These are phyloP conservation scores for Ceratocystis ficicola DNA, from an alignment of 2,329 filamentous ascomycete species.

Conservation along the genomic window DNA sequence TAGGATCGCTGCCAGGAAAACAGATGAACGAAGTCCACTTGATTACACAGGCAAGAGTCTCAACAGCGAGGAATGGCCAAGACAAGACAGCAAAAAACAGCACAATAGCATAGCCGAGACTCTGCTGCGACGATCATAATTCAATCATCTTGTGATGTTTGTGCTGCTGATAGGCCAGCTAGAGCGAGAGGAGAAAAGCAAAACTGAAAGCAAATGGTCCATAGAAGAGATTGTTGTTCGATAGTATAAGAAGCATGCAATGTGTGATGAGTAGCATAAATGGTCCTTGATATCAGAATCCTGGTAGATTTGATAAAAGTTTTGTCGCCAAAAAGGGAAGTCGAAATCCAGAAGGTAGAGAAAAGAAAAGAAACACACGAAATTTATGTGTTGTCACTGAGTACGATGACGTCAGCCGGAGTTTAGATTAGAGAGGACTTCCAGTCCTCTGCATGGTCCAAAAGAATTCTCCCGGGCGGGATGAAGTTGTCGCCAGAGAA, in stretches of 20 bases:
- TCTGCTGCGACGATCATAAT: conserved; percentile 6
- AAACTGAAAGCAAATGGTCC: conserved; percentile 17
- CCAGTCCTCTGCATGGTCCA: conserved; percentile 8
- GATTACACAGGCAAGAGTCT: not conserved
- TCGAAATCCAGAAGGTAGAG: conserved; percentile 5
- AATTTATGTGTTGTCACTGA: conserved; percentile 9
- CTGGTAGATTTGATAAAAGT: not conserved
- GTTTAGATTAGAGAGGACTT: conserved; percentile 8
- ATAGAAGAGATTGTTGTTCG: conserved; percentile 13
- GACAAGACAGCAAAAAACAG: not conserved
- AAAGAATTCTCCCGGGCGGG: not conserved
- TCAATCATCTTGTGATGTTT: not conserved
- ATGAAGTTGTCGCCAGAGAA: conserved; percentile 8
- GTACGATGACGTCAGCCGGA: not conserved
- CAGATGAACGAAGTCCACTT: not conserved
- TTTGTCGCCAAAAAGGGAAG: conserved; percentile 11
- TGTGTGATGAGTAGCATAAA: not conserved
- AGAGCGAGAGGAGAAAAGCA: not conserved
- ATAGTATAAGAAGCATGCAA: conserved; percentile 3
- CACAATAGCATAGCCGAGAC: not conserved
- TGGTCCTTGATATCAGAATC: conserved; percentile 9
- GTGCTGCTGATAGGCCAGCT: not conserved
- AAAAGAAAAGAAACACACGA: not conserved
- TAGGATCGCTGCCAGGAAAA: not conserved
- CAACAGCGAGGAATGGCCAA: not conserved